Evolutionary conservation across 768 basidiomycete species (phyloP).

Genomic region (Tylopilus sp.): DNA sequence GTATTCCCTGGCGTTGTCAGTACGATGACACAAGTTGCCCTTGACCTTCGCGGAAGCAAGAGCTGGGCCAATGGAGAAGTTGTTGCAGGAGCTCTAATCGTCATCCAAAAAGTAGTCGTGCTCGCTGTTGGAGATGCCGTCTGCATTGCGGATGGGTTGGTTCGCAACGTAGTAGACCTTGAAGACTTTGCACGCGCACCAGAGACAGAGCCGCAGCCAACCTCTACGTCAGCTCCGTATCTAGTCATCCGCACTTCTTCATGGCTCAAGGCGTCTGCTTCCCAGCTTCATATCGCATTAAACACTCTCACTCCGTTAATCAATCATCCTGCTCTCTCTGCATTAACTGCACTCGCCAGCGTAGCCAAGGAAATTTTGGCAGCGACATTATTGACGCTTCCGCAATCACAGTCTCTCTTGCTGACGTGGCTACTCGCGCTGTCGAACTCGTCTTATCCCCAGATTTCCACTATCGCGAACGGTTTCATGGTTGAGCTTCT

Average conservation of each 20-base stretch:
- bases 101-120: slow-evolving; percentile 53
- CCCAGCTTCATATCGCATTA: slow-evolving; percentile 81
- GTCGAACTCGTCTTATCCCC: slow-evolving; percentile 53
- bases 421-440: slow-evolving; percentile 73
- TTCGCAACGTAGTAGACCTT: slow-evolving; percentile 52
- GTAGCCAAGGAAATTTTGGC: slow-evolving; percentile 56
- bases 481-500: slow-evolving; percentile 47
- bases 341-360: slow-evolving; percentile 52
- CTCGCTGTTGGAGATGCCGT: slow-evolving; percentile 64
- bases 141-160: slow-evolving; percentile 58
- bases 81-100: slow-evolving; percentile 53
- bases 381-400: slow-evolving; percentile 58
- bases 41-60: slow-evolving; percentile 50
- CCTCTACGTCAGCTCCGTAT: slow-evolving; percentile 34
- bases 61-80: slow-evolving; percentile 73
- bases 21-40: slow-evolving; percentile 65
- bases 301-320: slow-evolving; percentile 70
- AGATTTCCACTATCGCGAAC: slow-evolving; percentile 50
- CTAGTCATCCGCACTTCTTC: slow-evolving; percentile 58
- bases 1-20: slow-evolving; percentile 85
- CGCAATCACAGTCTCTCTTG: slow-evolving; percentile 65
- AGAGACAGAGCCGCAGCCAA: slow-evolving; percentile 16
- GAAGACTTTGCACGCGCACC: slow-evolving; percentile 52
- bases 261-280: slow-evolving; percentile 80
- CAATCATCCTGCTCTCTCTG: slow-evolving; percentile 66